Conservation (phyloP, 2,329 filamentous ascomycete genomes). For the Pseudogymnoascus sp. region DNA sequence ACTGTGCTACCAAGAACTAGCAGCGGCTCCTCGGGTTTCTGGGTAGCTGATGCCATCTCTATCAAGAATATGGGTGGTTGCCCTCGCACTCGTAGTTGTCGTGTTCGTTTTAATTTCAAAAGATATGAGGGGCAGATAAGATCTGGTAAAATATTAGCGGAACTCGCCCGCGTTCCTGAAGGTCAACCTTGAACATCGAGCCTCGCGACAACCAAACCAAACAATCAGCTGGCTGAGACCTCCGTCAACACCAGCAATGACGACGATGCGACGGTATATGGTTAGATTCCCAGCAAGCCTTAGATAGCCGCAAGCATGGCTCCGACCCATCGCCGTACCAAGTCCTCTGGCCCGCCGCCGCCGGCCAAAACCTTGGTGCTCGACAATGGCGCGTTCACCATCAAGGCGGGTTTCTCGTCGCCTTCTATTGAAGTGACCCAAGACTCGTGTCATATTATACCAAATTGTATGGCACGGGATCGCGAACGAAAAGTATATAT, state of each 20-base stretch:
- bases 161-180: background rate
- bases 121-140: slow-evolving; percentile 8
- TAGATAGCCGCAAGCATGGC: slow-evolving; percentile 21
- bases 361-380: slow-evolving; percentile 69
- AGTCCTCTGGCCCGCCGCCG: slow-evolving; percentile 41
- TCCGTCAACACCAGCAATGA: slow-evolving; percentile 2
- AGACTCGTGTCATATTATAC: slow-evolving; percentile 60
- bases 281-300: background rate
- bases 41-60: background rate
- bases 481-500: slow-evolving; percentile 72
- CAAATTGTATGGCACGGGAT: slow-evolving; percentile 82
- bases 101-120: background rate
- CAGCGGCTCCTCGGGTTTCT: slow-evolving; percentile 2
- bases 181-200: background rate
- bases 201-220: background rate
- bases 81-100: slow-evolving; percentile 3
- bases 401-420: slow-evolving; percentile 73
- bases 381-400: slow-evolving; percentile 84
- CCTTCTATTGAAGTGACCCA: slow-evolving; percentile 29
- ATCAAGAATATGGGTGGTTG: background rate
- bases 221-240: background rate
- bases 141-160: slow-evolving; percentile 11
- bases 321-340: slow-evolving; percentile 37
- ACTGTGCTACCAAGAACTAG: slow-evolving; percentile 18
- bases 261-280: background rate